A percentile compares a stretch with the other conserved stretches of the same genome.
Conservation (phyloP, 805 yeast species). For the Clavispora vitiphila region DNA sequence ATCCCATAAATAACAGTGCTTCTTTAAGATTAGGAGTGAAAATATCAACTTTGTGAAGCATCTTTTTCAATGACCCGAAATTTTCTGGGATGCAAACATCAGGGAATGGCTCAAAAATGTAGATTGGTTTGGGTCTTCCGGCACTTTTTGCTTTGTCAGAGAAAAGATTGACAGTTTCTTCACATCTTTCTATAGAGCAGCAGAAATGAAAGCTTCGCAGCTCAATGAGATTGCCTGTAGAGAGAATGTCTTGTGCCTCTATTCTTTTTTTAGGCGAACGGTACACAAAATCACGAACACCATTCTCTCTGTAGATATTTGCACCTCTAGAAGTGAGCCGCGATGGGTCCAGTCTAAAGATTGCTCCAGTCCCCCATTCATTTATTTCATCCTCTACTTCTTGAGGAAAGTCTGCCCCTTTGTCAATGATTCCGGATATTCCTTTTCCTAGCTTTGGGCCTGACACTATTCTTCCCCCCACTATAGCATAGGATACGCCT, state of each 20-base stretch:
- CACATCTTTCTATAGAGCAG: constrained; percentile 63
- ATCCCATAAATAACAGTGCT: constrained; percentile 60
- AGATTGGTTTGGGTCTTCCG: constrained; percentile 25
- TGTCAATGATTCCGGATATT: constrained; percentile 71
- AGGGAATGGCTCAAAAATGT: constrained; percentile 87
- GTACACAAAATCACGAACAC: constrained; percentile 53
- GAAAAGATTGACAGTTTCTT: constrained; percentile 38
- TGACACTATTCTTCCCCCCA: constrained; percentile 64
- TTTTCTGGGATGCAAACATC: constrained; percentile 58
- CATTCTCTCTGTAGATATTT: constrained; percentile 65
- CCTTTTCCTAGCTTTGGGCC: constrained; percentile 27
- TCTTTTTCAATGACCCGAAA: constrained; percentile 22
- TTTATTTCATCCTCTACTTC: constrained; percentile 40
- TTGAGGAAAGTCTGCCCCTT: constrained; percentile 72
- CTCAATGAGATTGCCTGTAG: constrained; percentile 29
- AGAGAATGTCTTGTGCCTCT: constrained; percentile 48
- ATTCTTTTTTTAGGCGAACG: constrained; percentile 58
- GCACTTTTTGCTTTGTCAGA: constrained; percentile 1
- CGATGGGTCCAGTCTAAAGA: constrained; percentile 45
- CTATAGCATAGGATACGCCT: constrained; percentile 76
- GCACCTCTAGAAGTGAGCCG: constrained; percentile 78
- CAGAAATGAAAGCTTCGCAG: constrained; percentile 60
- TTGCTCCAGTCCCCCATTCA: constrained; percentile 58
- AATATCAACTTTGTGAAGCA: constrained; percentile 47
- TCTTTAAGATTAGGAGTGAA: constrained; percentile 85